Evolutionary conservation across 768 basidiomycete genomes (phyloP).

Genomic region (Tylopilus rubrobrunneus): DNA sequence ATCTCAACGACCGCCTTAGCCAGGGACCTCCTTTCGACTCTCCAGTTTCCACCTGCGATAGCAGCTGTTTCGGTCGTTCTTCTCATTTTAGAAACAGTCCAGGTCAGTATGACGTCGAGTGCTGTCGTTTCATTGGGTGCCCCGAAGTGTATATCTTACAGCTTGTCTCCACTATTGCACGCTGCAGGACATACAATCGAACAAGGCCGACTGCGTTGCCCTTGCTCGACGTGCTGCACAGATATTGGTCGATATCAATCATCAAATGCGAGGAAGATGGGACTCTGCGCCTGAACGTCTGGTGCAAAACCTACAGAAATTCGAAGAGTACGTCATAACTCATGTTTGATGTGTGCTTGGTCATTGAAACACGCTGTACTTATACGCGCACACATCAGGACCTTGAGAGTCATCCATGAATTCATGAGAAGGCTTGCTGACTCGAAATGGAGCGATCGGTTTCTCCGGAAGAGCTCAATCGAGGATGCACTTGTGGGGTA

Average conservation of each 20-base stretch:
- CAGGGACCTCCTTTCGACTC: conserved; percentile 31
- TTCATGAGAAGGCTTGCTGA: conserved; percentile 39
- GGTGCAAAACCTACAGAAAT: conserved; percentile 37
- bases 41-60: conserved; percentile 41
- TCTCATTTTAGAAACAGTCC: conserved; percentile 42
- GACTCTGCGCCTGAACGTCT: conserved; percentile 39
- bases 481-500: conserved; percentile 37
- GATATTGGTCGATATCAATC: conserved; percentile 40
- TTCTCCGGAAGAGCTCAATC: conserved; percentile 38
- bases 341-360: not conserved
- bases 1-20: conserved; percentile 28
- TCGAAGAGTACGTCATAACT: conserved; percentile 34
- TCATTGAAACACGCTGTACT: not conserved
- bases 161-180: not conserved
- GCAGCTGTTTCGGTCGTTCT: conserved; percentile 40
- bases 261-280: conserved; percentile 44
- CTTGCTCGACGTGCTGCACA: conserved; percentile 39
- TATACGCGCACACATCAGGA: conserved; percentile 23
- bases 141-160: not conserved
- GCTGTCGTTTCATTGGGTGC: not conserved
- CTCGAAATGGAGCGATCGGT: conserved; percentile 39
- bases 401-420: conserved; percentile 34
- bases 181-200: conserved; percentile 30
- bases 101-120: conserved; percentile 28
- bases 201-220: conserved; percentile 38